Base-by-base conservation (phyloP, 1,284 basidiomycete species). In the Apiotrichum gamsii region DNA sequence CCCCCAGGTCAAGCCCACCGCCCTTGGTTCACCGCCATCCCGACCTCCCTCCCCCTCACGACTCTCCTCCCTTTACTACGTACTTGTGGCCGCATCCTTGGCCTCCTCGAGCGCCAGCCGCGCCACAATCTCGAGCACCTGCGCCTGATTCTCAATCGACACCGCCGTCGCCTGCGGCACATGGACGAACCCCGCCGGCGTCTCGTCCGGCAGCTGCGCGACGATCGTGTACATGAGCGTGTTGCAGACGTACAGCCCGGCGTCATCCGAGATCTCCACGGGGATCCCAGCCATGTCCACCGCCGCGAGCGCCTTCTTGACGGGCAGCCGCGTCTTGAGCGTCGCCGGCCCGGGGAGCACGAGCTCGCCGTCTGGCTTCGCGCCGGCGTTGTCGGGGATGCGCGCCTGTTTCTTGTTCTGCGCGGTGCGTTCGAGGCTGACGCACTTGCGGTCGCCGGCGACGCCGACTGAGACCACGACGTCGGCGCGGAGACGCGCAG, bases 191-290 rank as follows among this genome's bases (percentile, higher is more conserved):
- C 52, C 52, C 8, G 34, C 43, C 28, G 39, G 31, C 14, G 35
- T 20, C 9, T 23, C 34, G 10, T 41, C 44, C 0, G 39, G 31
- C 8, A 46, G 10, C 8, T 34, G 33, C 8, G 42, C 39, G 13
- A 52, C 41, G 3, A 38, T 42, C 6, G 30, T 34, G 39, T 51
- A 54, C 45, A 54, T 45, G 33, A 54, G 42, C 25, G 43, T 13
- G 39, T 54, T 54, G 48, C 52, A 54, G 8, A 54, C 52, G 21
- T 45, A 54, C n/a, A 35, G 42, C 5, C 52, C 52, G 1, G 52
- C 52, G 18, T 47, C 39, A 32, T 39, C 8, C 10, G 42, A 45
- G 39, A 45, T 30, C 25, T 37, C 39, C 18, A 32, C 45, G n/a
- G 45, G 43, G 31, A 54, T 47, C 10, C 39, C 35, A 10, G 39